Percentiles rank a stretch among this genome's conserved stretches.
Evolutionary conservation across 2,329 filamentous ascomycete genomes (phyloP).

Genomic region (Fusarium sp.): DNA sequence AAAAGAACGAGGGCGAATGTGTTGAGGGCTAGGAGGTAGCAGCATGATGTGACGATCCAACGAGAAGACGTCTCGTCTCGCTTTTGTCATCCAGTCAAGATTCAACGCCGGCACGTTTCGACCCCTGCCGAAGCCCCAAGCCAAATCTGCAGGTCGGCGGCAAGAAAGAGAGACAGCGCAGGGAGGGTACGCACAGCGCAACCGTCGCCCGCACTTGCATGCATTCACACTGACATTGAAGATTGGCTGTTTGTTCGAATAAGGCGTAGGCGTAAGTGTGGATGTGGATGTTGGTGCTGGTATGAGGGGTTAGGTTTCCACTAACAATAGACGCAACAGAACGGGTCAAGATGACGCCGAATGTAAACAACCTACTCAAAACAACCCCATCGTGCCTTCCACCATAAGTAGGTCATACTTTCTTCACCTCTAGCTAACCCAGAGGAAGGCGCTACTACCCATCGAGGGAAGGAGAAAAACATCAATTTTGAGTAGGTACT

Average conservation of each 20-base stretch:
- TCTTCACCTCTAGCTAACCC: conserved; percentile 19
- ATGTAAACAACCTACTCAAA: conserved; percentile 29
- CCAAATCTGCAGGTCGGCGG: conserved; percentile 31
- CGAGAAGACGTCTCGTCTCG: conserved; percentile 23
- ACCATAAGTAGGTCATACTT: conserved; percentile 9
- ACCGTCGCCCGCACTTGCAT: conserved; percentile 25
- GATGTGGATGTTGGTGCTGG: conserved; percentile 1
- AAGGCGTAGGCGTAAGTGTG: conserved; percentile 10
- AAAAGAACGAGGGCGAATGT: conserved; percentile 21
- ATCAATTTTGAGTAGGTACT: conserved; percentile 1
- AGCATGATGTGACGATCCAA: conserved; percentile 31
- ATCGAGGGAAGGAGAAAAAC: not conserved
- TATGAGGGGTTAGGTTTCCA: conserved; percentile 21
- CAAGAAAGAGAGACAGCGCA: conserved; percentile 34
- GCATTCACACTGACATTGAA: conserved; percentile 15
- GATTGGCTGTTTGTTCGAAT: conserved; percentile 17
- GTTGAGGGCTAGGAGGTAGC: conserved; percentile 24
- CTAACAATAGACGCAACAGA: conserved; percentile 21
- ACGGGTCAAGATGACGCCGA: conserved; percentile 37
- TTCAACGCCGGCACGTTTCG: conserved; percentile 32
- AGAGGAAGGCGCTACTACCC: not conserved
- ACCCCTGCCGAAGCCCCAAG: conserved; percentile 30
- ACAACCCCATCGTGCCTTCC: not conserved
- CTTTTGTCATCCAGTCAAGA: conserved; percentile 17
- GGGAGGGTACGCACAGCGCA: conserved; percentile 12